phyloP scores from a whole-genome alignment of 306 rosid species.

The Rubus idaeus region DNA sequence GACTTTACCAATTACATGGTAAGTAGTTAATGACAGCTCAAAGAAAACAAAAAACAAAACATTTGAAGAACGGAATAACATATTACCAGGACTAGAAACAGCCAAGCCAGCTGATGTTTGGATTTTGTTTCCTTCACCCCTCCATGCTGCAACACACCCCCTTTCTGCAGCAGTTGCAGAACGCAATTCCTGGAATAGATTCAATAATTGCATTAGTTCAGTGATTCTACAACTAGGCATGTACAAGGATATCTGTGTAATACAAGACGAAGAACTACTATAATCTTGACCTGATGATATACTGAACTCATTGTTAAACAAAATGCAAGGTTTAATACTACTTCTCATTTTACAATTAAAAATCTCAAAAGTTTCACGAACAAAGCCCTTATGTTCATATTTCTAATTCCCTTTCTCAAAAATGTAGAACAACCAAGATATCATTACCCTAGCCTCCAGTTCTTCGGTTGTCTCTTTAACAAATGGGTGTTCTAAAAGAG shows the following conservation, averaged over 20 bases:
- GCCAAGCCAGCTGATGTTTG: slow-evolving; percentile 42
- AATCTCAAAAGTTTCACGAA: background rate
- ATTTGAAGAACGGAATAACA: slow-evolving; percentile 8
- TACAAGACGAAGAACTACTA: background rate
- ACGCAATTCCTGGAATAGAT: slow-evolving; percentile 52
- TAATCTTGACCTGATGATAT: background rate
- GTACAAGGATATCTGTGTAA: background rate
- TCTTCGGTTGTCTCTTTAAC: slow-evolving; percentile 71
- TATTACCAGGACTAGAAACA: slow-evolving; percentile 35
- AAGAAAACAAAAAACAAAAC: background rate
- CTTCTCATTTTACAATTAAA: background rate
- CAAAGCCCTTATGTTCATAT: background rate
- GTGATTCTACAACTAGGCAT: background rate
- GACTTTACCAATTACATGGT: slow-evolving; percentile 32
- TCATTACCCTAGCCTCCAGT: slow-evolving; percentile 58
- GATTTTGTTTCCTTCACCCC: slow-evolving; percentile 51
- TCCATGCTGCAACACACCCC: slow-evolving; percentile 47
- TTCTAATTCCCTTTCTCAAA: background rate
- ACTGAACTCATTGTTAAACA: background rate
- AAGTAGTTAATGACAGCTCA: slow-evolving; percentile 17
- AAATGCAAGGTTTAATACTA: background rate
- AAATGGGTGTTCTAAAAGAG: slow-evolving; percentile 92
- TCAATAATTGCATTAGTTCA: background rate
- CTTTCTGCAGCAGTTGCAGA: slow-evolving; percentile 42
- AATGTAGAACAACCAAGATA: background rate